Conservation (phyloP, 768 basidiomycete genomes). For the Termitomyces sp. region DNA sequence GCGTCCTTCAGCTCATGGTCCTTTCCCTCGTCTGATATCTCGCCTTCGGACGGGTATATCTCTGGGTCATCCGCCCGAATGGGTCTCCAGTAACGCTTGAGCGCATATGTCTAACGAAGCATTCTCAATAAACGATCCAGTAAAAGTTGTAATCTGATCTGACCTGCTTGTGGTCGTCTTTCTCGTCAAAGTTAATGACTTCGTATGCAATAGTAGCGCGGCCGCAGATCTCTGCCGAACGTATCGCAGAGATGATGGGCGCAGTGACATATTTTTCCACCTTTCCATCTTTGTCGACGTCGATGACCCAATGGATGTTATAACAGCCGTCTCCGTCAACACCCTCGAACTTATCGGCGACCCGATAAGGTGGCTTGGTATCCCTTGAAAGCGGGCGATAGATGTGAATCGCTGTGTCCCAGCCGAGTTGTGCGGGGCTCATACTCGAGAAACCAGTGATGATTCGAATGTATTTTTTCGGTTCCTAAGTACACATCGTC, state of each 20-base stretch:
- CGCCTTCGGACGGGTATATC: neutral
- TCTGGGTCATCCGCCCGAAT: neutral
- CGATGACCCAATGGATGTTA: slow-evolving; percentile 5
- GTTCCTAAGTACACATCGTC: neutral
- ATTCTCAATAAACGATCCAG: neutral
- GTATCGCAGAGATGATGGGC: neutral
- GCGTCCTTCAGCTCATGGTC: neutral
- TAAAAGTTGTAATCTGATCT: neutral
- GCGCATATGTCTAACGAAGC: neutral
- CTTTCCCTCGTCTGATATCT: neutral
- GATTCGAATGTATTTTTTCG: slow-evolving; percentile 2
- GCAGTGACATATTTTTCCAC: neutral
- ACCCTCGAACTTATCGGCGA: neutral
- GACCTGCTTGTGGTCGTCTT: neutral
- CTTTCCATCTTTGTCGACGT: neutral
- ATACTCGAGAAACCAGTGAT: neutral
- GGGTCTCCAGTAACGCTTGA: slow-evolving; percentile 11
- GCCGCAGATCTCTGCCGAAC: neutral
- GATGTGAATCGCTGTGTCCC: slow-evolving; percentile 10
- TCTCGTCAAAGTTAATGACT: slow-evolving; percentile 3
- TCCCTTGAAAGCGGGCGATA: neutral
- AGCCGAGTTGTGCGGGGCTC: slow-evolving; percentile 10
- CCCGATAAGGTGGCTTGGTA: neutral
- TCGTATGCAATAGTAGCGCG: slow-evolving; percentile 6
- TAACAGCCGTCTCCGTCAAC: neutral